Base-by-base conservation (phyloP, 768 basidiomycete genomes). In the Porpolomopsis calyptriformis region DNA sequence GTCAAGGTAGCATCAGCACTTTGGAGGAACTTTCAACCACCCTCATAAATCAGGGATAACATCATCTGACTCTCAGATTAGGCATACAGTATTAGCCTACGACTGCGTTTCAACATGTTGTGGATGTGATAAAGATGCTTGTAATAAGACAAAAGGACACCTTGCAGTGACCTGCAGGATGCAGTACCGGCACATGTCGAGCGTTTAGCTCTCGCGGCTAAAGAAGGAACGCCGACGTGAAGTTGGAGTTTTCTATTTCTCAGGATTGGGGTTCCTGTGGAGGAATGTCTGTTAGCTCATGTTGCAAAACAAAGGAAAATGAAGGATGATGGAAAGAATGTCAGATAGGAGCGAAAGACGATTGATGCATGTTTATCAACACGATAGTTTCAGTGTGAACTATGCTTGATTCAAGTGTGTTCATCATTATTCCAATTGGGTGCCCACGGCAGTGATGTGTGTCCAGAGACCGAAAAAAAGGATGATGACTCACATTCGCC, bases 271-370 rank as follows among this genome's bases (percentile, higher is more conserved):
- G 66, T 80, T 80, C 77, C 77, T 80, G 56, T 25, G 20, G 31
- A 38, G 25, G 40, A 49, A 48, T 36, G n/a, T 14, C 35, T 14
- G 57, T 64, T 40, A 64, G 65, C 54, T 40, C 56, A 39, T 24
- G 43, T 42, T 46, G n/a, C n/a, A n/a, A n/a, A 31, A 35, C 24
- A 45, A 49, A 45, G 22, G 25, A 42, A 43, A 37, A n/a, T 31
- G 35, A 52, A 37, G 36, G 43, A 47, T 49, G 48, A 44, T 49
- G 36, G 42, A 46, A 53, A 48, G 51, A 51, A 53, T 51, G 65
- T 93, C 91, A 93, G 89, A 93, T 93, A 93, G 90, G 89, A 93
- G 91, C 90, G 91, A 93, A 93, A 93, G 91, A 96, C 89, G 64
- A 78, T 70, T 77, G 84, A 87, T 88, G 81, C 55, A 72, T 77